Conservation (phyloP, 1,139 yeast genomes). For the Blastobotrys serpentis region DNA sequence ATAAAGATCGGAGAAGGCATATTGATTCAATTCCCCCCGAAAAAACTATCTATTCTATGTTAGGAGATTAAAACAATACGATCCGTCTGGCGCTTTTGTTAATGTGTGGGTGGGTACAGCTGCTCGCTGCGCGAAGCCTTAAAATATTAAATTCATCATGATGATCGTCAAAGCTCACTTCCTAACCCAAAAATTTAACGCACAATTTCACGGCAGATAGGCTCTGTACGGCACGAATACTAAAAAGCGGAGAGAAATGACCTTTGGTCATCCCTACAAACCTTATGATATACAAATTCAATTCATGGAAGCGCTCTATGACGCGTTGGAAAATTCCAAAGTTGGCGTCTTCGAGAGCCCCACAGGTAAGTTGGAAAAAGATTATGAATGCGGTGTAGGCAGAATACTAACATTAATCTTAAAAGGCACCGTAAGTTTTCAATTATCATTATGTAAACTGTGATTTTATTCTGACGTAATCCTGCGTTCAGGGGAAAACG, state of each 20-base stretch:
- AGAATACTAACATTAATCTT: slow-evolving; percentile 5
- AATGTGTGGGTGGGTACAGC: neutral
- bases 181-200: neutral
- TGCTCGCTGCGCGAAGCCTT: neutral
- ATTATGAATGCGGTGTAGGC: neutral
- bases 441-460: neutral
- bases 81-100: too few species aligned
- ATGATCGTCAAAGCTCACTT: neutral
- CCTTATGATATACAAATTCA: slow-evolving; percentile 80
- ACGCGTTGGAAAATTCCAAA: slow-evolving; percentile 58
- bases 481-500: slow-evolving; percentile 62
- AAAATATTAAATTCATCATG: neutral
- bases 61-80: neutral
- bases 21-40: neutral
- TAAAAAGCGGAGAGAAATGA: neutral
- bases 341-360: slow-evolving; percentile 90
- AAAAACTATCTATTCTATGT: too few species aligned
- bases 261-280: slow-evolving; percentile 69
- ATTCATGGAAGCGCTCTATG: slow-evolving; percentile 73
- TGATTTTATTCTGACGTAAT: slow-evolving; percentile 14
- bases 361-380: slow-evolving; percentile 62
- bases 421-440: slow-evolving; percentile 24
- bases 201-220: neutral
- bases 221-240: neutral
- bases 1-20: slow-evolving; percentile 54